These are phyloP conservation scores for Ganoderma meredithae DNA, from an alignment of 1,284 basidiomycete species.

Conservation along the genomic window DNA sequence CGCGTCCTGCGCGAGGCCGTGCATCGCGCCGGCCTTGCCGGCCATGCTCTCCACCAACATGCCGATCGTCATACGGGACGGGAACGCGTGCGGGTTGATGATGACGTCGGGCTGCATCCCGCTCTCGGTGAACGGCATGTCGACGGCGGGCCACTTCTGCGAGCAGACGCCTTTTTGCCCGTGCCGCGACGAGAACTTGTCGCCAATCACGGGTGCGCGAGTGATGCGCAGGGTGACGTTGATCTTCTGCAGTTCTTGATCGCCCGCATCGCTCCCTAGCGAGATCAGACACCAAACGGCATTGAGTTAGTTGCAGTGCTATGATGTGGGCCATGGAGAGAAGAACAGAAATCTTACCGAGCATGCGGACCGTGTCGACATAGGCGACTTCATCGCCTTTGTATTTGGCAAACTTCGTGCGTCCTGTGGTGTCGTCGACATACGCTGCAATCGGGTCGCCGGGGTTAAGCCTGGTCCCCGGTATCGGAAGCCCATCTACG, in stretches of 20 bases:
- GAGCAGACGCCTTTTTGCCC: slow-evolving; percentile 99
- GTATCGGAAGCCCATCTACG: slow-evolving; percentile 84
- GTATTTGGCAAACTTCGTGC: slow-evolving; percentile 92
- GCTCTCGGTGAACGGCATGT: slow-evolving; percentile 99
- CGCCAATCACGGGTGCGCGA: slow-evolving; percentile 96
- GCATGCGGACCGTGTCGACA: slow-evolving; percentile 91
- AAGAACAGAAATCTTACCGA: slow-evolving; percentile 63
- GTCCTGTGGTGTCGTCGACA: slow-evolving; percentile 85
- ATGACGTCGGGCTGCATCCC: slow-evolving; percentile 99
- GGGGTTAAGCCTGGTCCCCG: slow-evolving; percentile 75
- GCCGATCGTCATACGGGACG: slow-evolving; percentile 99
- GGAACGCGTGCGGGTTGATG: slow-evolving; percentile 99
- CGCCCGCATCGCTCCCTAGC: slow-evolving; percentile 85
- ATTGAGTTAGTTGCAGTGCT: neutral
- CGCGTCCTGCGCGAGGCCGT: slow-evolving; percentile 97
- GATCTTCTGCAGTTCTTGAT: slow-evolving; percentile 90
- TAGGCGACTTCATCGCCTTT: slow-evolving; percentile 96
- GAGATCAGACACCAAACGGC: neutral
- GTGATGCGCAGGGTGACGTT: slow-evolving; percentile 95
- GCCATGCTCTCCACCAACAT: slow-evolving; percentile 99
- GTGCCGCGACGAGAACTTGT: slow-evolving; percentile 99
- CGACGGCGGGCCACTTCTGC: slow-evolving; percentile 97
- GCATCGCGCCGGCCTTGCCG: slow-evolving; percentile 98
- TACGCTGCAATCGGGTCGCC: slow-evolving; percentile 90
- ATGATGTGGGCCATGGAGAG: neutral